phyloP scores from a whole-genome alignment of 495 filamentous ascomycete species.

The Pyrenula aspistea region DNA sequence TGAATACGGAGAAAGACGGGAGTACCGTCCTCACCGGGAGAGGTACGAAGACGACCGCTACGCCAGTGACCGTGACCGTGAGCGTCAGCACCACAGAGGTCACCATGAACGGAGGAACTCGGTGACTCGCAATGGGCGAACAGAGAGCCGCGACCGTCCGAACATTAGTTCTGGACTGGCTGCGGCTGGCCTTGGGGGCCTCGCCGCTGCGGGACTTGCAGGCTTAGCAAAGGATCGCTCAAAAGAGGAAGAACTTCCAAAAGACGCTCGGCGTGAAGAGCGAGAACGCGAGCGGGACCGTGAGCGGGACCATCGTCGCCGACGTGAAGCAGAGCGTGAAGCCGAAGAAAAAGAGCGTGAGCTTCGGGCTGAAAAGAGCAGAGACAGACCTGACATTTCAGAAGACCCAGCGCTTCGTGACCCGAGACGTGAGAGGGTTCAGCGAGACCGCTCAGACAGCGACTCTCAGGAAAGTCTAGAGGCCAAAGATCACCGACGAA shows the following conservation, averaged over 20 bases:
- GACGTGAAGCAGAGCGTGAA: not conserved
- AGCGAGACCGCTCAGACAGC: conserved; percentile 11
- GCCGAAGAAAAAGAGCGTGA: conserved; percentile 1
- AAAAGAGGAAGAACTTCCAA: not conserved
- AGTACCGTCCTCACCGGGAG: conserved; percentile 15
- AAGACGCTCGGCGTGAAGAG: conserved; percentile 4
- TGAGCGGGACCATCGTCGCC: conserved; percentile 1
- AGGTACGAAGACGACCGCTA: conserved; percentile 14
- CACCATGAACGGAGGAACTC: conserved; percentile 17
- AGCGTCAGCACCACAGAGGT: not conserved
- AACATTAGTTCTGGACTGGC: conserved; percentile 21
- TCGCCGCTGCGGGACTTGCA: not conserved
- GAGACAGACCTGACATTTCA: conserved; percentile 14
- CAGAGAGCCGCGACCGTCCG: conserved; percentile 10
- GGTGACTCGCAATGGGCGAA: conserved; percentile 9
- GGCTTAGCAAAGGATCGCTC: not conserved
- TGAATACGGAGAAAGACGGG: conserved; percentile 13
- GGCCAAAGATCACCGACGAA: not conserved
- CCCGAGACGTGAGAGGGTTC: conserved; percentile 12
- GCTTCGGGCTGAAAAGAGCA: conserved; percentile 20
- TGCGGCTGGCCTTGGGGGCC: conserved; percentile 21
- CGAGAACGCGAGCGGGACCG: conserved; percentile 6
- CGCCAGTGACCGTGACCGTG: conserved; percentile 10
- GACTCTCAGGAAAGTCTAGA: not conserved
- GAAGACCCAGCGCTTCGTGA: conserved; percentile 25